These are phyloP conservation scores for Scedosporium minutisporum DNA, from an alignment of 2,329 filamentous ascomycete genomes.

Conservation along the genomic window DNA sequence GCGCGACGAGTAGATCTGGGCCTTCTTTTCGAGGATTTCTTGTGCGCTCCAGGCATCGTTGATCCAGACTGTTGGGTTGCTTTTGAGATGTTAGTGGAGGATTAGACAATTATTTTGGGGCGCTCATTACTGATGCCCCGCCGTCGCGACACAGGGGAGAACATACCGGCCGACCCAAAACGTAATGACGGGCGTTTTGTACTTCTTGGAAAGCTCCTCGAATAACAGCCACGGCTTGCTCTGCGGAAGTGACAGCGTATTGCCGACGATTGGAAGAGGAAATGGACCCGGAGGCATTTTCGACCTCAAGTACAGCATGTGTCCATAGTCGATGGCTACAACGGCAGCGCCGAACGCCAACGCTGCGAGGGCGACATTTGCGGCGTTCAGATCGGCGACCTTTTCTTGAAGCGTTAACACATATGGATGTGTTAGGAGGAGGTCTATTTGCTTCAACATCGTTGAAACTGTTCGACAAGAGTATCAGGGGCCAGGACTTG, in stretches of 20 bases:
- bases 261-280: slow-evolving; percentile 44
- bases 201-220: slow-evolving; percentile 31
- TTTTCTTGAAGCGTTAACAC: not conserved
- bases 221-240: slow-evolving; percentile 50
- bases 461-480: not conserved
- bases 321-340: slow-evolving; percentile 32
- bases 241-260: slow-evolving; percentile 43
- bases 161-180: slow-evolving; percentile 36
- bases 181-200: slow-evolving; percentile 40
- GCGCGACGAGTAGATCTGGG: slow-evolving; percentile 37
- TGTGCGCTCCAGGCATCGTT: slow-evolving; percentile 39
- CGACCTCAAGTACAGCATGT: slow-evolving; percentile 38
- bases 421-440: not conserved
- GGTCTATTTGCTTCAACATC: not conserved
- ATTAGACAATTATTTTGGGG: not conserved
- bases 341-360: slow-evolving; percentile 10
- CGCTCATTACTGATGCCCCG: too few relatives aligned
- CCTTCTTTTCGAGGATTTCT: slow-evolving; percentile 43
- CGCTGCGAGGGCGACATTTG: not conserved
- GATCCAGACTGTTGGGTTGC: slow-evolving; percentile 35
- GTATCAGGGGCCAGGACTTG: not conserved
- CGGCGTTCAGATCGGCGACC: not conserved
- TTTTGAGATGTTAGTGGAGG: not conserved
- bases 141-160: not conserved
- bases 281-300: slow-evolving; percentile 46